Evolutionary conservation across 495 filamentous ascomycete genomes (phyloP).

Genomic region (Delitschia confertaspora): DNA sequence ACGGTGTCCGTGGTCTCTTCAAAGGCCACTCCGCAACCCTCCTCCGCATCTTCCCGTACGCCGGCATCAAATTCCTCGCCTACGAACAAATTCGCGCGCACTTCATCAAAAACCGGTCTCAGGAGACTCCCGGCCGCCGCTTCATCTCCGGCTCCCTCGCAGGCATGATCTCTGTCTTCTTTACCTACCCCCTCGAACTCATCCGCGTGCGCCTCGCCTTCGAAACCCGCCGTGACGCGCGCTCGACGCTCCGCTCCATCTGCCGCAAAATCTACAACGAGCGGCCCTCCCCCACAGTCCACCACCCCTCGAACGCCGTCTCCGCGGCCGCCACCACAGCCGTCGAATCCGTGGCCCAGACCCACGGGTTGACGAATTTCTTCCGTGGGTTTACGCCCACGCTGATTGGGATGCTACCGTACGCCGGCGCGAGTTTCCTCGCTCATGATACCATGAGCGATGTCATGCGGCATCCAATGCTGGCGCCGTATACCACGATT

Average conservation of each 20-base stretch:
- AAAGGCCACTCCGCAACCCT: slow-evolving; percentile 91
- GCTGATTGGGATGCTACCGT: slow-evolving; percentile 86
- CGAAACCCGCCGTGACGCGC: slow-evolving; percentile 65
- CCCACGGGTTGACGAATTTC: slow-evolving; percentile 73
- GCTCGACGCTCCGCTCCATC: slow-evolving; percentile 59
- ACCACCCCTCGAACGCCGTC: slow-evolving; percentile 23
- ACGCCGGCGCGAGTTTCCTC: slow-evolving; percentile 94
- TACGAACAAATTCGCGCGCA: slow-evolving; percentile 86
- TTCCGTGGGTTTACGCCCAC: slow-evolving; percentile 91
- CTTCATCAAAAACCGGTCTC: slow-evolving; percentile 56
- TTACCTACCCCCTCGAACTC: slow-evolving; percentile 90
- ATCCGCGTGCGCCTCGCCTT: slow-evolving; percentile 88
- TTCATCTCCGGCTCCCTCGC: slow-evolving; percentile 72
- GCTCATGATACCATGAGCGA: slow-evolving; percentile 86
- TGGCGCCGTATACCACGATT: slow-evolving; percentile 61
- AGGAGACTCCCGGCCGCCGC: slow-evolving; percentile 74
- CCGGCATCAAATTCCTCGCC: slow-evolving; percentile 92
- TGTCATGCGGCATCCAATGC: slow-evolving; percentile 54
- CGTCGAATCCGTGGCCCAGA: slow-evolving; percentile 43
- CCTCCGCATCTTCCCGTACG: slow-evolving; percentile 93
- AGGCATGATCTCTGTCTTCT: slow-evolving; percentile 82
- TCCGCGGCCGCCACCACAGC: slow-evolving; percentile 33
- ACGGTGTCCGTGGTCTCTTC: slow-evolving; percentile 70
- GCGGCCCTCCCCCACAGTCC: slow-evolving; percentile 34
- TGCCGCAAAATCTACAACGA: slow-evolving; percentile 81